Evolutionary conservation across 2,329 filamentous ascomycete species (phyloP).

Genomic region (Penicillium sp.): DNA sequence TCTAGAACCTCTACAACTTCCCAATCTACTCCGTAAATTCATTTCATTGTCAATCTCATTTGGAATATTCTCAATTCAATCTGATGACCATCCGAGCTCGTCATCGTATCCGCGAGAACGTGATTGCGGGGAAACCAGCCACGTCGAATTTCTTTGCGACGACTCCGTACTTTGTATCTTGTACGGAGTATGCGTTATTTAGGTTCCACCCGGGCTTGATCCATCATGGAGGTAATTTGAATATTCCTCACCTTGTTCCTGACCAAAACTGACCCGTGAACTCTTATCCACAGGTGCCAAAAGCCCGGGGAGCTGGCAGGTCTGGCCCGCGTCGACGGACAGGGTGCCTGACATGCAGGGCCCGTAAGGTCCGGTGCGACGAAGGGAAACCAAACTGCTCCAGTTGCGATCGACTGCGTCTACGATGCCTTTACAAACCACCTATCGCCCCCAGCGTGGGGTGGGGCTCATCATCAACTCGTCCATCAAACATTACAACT

Average conservation of each 20-base stretch:
- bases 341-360: conserved; percentile 38
- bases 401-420: conserved; percentile 35
- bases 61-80: background rate
- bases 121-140: background rate
- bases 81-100: background rate
- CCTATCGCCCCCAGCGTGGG: conserved; percentile 19
- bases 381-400: conserved; percentile 37
- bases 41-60: background rate
- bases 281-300: conserved; percentile 20
- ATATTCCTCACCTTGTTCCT: background rate
- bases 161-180: background rate
- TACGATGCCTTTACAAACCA: conserved; percentile 33
- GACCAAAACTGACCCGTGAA: conserved; percentile 13
- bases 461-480: conserved; percentile 4
- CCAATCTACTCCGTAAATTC: background rate
- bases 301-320: conserved; percentile 35
- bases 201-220: background rate
- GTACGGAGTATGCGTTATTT: background rate
- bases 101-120: background rate
- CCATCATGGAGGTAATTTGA: conserved; percentile 25
- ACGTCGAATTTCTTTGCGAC: background rate
- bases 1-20: background rate
- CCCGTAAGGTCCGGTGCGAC: conserved; percentile 40
- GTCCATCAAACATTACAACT: background rate
- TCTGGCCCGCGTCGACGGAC: conserved; percentile 38